Evolutionary conservation across 2,329 filamentous ascomycete genomes (phyloP).

Genomic region (Colletotrichum tropicicola): DNA sequence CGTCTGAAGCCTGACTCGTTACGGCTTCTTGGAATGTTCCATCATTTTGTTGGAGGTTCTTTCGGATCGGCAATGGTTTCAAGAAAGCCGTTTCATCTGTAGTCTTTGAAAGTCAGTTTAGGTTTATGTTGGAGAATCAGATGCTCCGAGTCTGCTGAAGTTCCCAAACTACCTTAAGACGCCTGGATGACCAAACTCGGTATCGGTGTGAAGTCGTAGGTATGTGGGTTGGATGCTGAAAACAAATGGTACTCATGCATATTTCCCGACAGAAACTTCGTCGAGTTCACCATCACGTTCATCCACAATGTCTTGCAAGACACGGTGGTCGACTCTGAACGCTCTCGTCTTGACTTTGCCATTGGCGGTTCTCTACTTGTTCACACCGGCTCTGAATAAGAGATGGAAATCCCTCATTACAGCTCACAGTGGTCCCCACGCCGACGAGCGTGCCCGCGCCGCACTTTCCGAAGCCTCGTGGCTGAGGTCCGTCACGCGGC

Average conservation of each 20-base stretch:
- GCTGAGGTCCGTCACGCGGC: neutral
- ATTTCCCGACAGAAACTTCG: neutral
- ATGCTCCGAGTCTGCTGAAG: too few species aligned
- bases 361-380: neutral
- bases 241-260: neutral
- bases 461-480: constrained; percentile 7
- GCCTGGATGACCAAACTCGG: too few species aligned
- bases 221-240: too few species aligned
- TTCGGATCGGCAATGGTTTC: too few species aligned
- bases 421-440: neutral
- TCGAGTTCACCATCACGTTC: neutral
- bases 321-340: neutral
- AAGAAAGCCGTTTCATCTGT: too few species aligned
- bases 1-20: too few species aligned
- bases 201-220: too few species aligned
- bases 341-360: neutral
- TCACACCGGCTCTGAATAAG: neutral
- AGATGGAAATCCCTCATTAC: neutral
- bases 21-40: too few species aligned
- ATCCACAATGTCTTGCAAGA: neutral
- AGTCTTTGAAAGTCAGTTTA: too few species aligned
- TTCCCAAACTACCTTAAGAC: too few species aligned
- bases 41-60: too few species aligned
- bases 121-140: too few species aligned
- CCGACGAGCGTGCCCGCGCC: neutral